Evolutionary conservation across 306 rosid genomes (phyloP), one percentile per base, ranked within the genome.

Genomic region (Mucuna pruriens): DNA sequence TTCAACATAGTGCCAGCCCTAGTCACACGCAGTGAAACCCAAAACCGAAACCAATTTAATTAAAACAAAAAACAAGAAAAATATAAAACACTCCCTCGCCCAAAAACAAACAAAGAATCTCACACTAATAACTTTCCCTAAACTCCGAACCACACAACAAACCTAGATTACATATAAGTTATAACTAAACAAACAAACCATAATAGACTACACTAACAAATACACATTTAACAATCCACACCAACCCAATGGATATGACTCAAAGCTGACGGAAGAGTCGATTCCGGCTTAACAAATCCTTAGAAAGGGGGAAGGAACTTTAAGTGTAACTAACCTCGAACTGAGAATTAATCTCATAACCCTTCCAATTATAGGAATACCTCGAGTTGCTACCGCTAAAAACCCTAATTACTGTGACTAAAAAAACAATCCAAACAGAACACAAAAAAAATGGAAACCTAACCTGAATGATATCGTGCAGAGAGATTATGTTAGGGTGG

Each of bases 401-500:
- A n/a, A n/a, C n/a, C n/a, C n/a, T n/a, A n/a, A n/a, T n/a, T n/a
- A n/a, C n/a, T n/a, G n/a, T n/a, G n/a, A n/a, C n/a, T n/a, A n/a
- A n/a, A n/a, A n/a, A n/a, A n/a, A n/a, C 1, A 64, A 40, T 39
- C 1, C 2, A 19, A 39, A 55, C 12, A 9, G 0, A 12, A 29
- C 3, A 57, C 2, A 33, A 19, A 26, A 1, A 15, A 10, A 55
- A 16, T 39, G 2, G 22, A 44, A 25, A 25, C 61, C 85, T 1
- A 52, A 96, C 99, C 99, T 96, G 81, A 9, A 96, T 89, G 19
- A 96, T 94, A 82, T 96, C 97, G 80, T 92, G 90, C 90, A 96
- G 76, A n/a, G 74, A 90, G 76, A 96, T 93, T 68, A 96, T 96
- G 80, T 96, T 96, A 12, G 98, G 97, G 75, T 96, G 99, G 51